Percentiles rank a stretch among this genome's conserved stretches.
These are phyloP conservation scores for Phialophora chinensis DNA, from an alignment of 2,329 filamentous ascomycete genomes.

Conservation along the genomic window DNA sequence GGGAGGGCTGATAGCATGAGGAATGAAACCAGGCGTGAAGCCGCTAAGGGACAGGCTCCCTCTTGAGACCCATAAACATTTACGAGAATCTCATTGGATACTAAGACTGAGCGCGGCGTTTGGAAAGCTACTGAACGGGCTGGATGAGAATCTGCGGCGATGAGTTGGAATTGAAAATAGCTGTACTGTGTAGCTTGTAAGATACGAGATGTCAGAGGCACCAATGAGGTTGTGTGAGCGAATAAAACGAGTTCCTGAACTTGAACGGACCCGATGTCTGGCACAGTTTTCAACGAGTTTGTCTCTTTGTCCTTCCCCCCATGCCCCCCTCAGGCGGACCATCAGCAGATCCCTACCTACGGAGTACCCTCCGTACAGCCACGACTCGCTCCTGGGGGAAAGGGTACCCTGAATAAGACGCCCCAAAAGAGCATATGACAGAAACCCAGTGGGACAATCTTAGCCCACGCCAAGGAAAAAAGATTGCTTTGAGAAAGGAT, in stretches of 20 bases:
- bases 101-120: slow-evolving; percentile 22
- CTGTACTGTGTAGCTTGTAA: slow-evolving; percentile 13
- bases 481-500: background rate
- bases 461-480: background rate
- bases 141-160: slow-evolving; percentile 6
- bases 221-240: background rate
- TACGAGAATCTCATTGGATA: slow-evolving; percentile 28
- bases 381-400: background rate
- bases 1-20: slow-evolving; percentile 73
- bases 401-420: background rate
- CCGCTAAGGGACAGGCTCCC: background rate
- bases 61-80: background rate
- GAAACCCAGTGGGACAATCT: background rate
- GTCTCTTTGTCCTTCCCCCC: background rate
- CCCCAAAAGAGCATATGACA: background rate
- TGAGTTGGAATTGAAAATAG: background rate
- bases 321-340: background rate
- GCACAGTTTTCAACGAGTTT: background rate
- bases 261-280: background rate
- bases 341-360: background rate
- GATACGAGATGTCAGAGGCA: background rate
- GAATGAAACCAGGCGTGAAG: background rate
- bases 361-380: background rate
- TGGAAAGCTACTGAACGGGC: slow-evolving; percentile 7
- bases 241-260: background rate